Evolutionary conservation across 139 green algal species (phyloP), one percentile per base, ranked within the genome.

Genomic region (Chlorella vulgaris): DNA sequence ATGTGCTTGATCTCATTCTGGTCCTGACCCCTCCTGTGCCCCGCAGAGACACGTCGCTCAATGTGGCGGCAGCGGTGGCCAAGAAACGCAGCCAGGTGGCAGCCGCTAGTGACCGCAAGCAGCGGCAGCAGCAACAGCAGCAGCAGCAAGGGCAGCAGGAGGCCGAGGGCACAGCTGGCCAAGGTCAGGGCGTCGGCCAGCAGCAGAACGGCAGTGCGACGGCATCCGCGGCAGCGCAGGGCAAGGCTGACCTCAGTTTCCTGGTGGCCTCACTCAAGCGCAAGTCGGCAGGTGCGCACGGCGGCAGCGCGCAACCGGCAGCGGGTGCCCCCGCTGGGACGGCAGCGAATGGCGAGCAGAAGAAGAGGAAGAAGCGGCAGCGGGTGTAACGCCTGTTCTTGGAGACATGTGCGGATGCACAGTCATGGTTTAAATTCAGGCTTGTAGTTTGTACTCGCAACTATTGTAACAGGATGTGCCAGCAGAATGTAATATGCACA

Each of bases 241-340:
- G 51, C 22, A 68, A 55, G 50, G 74, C 38, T 13, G 83, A 94
- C 53, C 53, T 94, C 39, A 86, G 84, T 50, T 69, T 89, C 0
- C 93, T 95, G 90, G 91, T 96, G 7, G 89, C 88, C 0, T 91
- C 92, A 61, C 84, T 96, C 3, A 96, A 96, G 83, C 87, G 91
- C 33, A 94, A 93, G 65, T 71, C 83, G 29, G 80, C 74, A 50
- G 71, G 33, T 26, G 36, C 51, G 36, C 53, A 51, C 7, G 24
- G 69, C 68, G 40, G 70, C 42, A 33, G 67, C 39, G 24, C 10
- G 6, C 29, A 74, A 39, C 21, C 39, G 22, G 71, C 31, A 8
- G 68, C 71, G 3, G 28, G 50, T 35, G 33, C 10, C 10, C 18
- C 21, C 29, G 21, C 18, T 51, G 50, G n/a, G n/a, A n/a, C 50